Percentiles rank a stretch among this genome's conserved stretches.
phyloP scores from a whole-genome alignment of 2,329 filamentous ascomycete genomes.

The Trichoderma citrinoviride region DNA sequence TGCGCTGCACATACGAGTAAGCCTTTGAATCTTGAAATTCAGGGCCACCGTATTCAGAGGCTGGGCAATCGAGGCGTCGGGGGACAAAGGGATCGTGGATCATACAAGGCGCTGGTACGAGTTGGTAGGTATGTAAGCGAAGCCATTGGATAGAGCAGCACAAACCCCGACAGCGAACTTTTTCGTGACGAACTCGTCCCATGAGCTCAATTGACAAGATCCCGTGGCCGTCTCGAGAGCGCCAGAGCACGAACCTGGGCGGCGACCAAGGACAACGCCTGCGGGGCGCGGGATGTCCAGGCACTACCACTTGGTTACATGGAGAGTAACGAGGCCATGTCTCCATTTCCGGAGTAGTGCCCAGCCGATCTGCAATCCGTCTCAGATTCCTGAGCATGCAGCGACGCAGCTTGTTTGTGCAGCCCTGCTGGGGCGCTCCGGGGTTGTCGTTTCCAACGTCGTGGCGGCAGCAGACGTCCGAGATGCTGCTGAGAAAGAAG shows the following conservation, averaged over 20 bases:
- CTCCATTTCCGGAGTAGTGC: constrained; percentile 29
- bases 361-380: constrained; percentile 37
- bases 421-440: constrained; percentile 4
- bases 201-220: constrained; percentile 1
- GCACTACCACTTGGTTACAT: constrained; percentile 2
- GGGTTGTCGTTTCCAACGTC: neutral
- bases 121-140: too few species aligned
- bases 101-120: too few species aligned
- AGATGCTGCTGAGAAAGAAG: neutral
- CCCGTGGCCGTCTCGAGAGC: constrained; percentile 2
- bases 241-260: neutral
- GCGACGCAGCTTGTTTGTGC: constrained; percentile 5
- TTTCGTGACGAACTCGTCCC: too few species aligned
- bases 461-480: neutral
- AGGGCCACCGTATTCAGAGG: constrained; percentile 9
- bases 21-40: constrained; percentile 12
- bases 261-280: neutral
- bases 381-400: constrained; percentile 33
- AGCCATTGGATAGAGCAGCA: neutral
- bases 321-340: constrained; percentile 9
- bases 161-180: too few species aligned
- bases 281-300: constrained; percentile 22
- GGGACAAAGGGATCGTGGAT: neutral
- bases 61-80: neutral
- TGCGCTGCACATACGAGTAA: constrained; percentile 7